Conservation (phyloP, 2,329 filamentous ascomycete species). For the Fusarium sp. region DNA sequence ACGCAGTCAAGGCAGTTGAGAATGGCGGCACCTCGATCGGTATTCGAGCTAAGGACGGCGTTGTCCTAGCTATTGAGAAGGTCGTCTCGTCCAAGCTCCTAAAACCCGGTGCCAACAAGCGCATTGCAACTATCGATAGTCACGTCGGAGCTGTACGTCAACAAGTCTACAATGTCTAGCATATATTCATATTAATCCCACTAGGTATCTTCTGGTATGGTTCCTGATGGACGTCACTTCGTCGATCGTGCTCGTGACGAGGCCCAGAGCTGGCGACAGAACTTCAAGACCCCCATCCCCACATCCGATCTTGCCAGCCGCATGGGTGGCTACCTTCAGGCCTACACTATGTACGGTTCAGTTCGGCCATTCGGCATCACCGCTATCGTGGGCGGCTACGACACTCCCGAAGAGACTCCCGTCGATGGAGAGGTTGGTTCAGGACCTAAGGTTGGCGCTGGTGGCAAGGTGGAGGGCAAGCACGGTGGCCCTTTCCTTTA, state of each 20-base stretch:
- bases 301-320: slow-evolving; percentile 88
- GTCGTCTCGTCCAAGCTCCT: slow-evolving; percentile 94
- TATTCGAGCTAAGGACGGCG: slow-evolving; percentile 96
- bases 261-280: slow-evolving; percentile 88
- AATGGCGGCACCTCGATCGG: slow-evolving; percentile 97
- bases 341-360: slow-evolving; percentile 96
- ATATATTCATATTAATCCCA: slow-evolving; percentile 16
- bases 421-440: slow-evolving; percentile 92
- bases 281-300: slow-evolving; percentile 95
- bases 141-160: slow-evolving; percentile 89
- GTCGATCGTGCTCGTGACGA: slow-evolving; percentile 95
- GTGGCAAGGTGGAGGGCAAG: slow-evolving; percentile 81
- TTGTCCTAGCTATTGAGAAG: slow-evolving; percentile 97
- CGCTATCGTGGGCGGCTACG: slow-evolving; percentile 92
- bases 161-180: background rate
- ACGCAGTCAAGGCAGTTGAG: slow-evolving; percentile 98
- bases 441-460: slow-evolving; percentile 82
- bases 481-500: slow-evolving; percentile 94
- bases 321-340: slow-evolving; percentile 96
- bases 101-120: slow-evolving; percentile 95
- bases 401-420: slow-evolving; percentile 84
- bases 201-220: slow-evolving; percentile 88
- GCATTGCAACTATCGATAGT: slow-evolving; percentile 93
- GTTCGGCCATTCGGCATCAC: slow-evolving; percentile 98
- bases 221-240: slow-evolving; percentile 96